Percentiles rank a stretch among this genome's conserved stretches.
phyloP scores from a whole-genome alignment of 2,329 filamentous ascomycete species.

The Drechslerella dactyloides region DNA sequence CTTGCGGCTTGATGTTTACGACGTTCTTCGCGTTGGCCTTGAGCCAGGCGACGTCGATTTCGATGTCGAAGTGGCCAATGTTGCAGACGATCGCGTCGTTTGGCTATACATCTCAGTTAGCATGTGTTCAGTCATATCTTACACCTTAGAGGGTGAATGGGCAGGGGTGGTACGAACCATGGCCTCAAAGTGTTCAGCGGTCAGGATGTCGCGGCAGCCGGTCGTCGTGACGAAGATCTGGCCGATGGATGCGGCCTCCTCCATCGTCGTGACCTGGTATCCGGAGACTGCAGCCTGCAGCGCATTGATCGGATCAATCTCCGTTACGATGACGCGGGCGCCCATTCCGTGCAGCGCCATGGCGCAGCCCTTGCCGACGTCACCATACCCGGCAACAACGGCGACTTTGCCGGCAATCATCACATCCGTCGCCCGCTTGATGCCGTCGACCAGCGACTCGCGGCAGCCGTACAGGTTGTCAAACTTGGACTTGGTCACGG shows the following conservation, averaged over 20 bases:
- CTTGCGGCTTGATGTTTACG: constrained; percentile 99
- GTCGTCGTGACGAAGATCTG: constrained; percentile 99
- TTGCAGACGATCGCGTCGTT: constrained; percentile 99
- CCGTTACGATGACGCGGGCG: constrained; percentile 92
- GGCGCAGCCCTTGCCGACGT: constrained; percentile 98
- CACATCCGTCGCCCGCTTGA: constrained; percentile 99
- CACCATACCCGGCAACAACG: constrained; percentile 96
- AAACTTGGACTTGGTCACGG: constrained; percentile 99
- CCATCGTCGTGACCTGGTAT: constrained; percentile 97
- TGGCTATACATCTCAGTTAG: constrained; percentile 57
- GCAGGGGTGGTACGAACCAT: constrained; percentile 67
- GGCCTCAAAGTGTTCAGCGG: constrained; percentile 86
- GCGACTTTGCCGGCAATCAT: constrained; percentile 99
- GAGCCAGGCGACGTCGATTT: constrained; percentile 99
- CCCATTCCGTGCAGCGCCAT: constrained; percentile 96
- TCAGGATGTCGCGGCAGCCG: constrained; percentile 96
- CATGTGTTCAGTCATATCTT: background rate
- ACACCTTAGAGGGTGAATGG: background rate
- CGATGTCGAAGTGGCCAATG: constrained; percentile 99
- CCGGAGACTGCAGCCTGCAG: constrained; percentile 98
- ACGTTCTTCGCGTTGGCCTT: constrained; percentile 79
- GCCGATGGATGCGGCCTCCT: constrained; percentile 83
- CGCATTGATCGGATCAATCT: constrained; percentile 99
- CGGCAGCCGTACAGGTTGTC: constrained; percentile 99
- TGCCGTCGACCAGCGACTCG: constrained; percentile 97